These are phyloP conservation scores for Prinsepia uniflora DNA, from an alignment of 306 rosid species.

Conservation along the genomic window DNA sequence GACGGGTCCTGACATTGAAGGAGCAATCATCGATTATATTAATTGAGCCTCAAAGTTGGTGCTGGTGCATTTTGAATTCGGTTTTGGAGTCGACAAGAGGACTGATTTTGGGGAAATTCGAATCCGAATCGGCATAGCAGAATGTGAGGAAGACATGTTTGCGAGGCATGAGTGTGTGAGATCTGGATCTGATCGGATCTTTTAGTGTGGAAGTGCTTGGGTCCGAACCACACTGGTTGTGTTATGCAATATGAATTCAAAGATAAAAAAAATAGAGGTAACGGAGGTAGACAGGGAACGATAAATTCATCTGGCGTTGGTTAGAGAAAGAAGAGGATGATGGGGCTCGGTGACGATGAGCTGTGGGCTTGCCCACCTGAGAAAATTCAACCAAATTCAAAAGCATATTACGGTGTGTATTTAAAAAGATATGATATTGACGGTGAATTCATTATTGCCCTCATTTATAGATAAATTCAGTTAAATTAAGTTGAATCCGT, in stretches of 20 bases:
- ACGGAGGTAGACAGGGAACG: background rate
- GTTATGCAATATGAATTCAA: background rate
- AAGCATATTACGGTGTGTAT: too few species aligned
- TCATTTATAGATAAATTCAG: too few species aligned
- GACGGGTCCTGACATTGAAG: too few species aligned
- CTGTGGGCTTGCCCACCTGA: background rate
- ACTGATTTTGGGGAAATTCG: constrained; percentile 42
- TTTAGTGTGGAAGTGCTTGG: constrained; percentile 3
- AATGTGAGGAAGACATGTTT: constrained; percentile 29
- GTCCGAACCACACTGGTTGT: constrained; percentile 1
- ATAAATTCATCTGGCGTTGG: constrained; percentile 13
- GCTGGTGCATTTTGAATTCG: constrained; percentile 74
- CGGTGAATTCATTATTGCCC: too few species aligned
- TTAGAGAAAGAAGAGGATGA: too few species aligned
- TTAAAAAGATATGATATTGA: too few species aligned
- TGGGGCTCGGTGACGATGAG: constrained; percentile 33
- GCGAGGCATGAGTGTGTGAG: constrained; percentile 55
- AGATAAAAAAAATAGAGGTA: background rate
- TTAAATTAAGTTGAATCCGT: too few species aligned
- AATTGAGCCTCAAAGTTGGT: constrained; percentile 66
- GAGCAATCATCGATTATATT: constrained; percentile 65
- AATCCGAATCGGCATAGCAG: constrained; percentile 50
- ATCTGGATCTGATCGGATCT: constrained; percentile 36
- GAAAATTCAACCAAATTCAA: too few species aligned
- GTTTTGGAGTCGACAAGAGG: constrained; percentile 39